phyloP scores from a whole-genome alignment of 2,329 filamentous ascomycete species.

The Metarhizium guizhouense region DNA sequence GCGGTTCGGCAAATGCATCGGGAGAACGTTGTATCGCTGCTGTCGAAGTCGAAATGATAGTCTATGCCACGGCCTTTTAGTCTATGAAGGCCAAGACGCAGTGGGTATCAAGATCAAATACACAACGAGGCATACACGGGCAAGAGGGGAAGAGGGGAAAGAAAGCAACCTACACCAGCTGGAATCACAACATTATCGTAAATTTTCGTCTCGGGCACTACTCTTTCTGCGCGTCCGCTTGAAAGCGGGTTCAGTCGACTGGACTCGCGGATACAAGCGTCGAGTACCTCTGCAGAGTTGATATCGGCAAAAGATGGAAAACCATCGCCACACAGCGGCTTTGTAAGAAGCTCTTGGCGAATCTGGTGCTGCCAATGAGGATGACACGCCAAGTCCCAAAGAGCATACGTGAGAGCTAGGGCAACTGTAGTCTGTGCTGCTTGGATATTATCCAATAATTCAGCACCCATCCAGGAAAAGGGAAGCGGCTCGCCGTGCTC shows the following conservation, averaged over 20 bases:
- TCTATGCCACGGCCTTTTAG: background rate
- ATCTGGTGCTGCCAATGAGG: background rate
- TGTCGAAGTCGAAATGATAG: background rate
- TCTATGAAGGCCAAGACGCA: too few relatives aligned
- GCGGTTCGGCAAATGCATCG: background rate
- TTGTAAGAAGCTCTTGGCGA: background rate
- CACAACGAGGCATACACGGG: too few relatives aligned
- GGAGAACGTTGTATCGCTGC: background rate
- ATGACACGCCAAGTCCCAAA: background rate
- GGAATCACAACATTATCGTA: background rate
- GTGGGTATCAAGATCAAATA: too few relatives aligned
- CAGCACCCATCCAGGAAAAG: background rate
- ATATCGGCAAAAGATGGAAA: background rate
- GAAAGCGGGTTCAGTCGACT: background rate
- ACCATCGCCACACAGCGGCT: background rate
- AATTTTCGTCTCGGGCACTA: background rate
- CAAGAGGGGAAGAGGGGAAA: too few relatives aligned
- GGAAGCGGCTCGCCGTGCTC: background rate
- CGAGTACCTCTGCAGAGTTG: background rate
- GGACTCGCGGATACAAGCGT: background rate
- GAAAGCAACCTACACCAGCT: background rate
- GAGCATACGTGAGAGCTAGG: background rate
- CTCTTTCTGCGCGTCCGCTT: background rate
- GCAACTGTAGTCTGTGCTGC: background rate
- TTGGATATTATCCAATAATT: background rate